Conservation (phyloP, 768 basidiomycete genomes). For the Mycena alexandri region DNA sequence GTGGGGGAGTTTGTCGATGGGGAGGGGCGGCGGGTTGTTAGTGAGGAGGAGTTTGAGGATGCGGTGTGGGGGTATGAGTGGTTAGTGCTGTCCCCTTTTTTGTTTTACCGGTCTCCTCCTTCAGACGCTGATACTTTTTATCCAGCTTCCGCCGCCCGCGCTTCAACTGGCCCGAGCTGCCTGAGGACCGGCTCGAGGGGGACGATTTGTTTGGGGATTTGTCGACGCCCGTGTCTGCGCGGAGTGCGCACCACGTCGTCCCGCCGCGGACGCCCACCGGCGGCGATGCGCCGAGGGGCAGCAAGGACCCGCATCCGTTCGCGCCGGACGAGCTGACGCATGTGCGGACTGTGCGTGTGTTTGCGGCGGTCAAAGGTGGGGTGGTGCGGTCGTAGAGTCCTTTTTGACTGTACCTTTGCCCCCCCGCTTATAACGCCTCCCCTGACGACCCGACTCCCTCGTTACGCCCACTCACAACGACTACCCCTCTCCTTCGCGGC, state of each 20-base stretch:
- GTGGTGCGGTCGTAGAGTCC: background rate
- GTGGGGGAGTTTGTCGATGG: slow-evolving; percentile 53
- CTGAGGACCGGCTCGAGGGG: slow-evolving; percentile 47
- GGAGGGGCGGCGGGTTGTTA: slow-evolving; percentile 52
- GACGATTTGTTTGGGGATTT: slow-evolving; percentile 35
- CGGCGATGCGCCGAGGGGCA: background rate
- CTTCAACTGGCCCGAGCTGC: slow-evolving; percentile 74
- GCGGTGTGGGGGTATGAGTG: slow-evolving; percentile 65
- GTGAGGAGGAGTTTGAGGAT: slow-evolving; percentile 50
- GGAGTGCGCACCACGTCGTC: slow-evolving; percentile 11
- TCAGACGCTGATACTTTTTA: slow-evolving; percentile 17
- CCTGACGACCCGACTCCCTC: background rate
- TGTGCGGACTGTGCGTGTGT: slow-evolving; percentile 66
- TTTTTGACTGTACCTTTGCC: background rate
- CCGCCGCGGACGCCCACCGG: slow-evolving; percentile 21
- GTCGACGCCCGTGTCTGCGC: slow-evolving; percentile 35
- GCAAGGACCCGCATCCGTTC: slow-evolving; percentile 42
- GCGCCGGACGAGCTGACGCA: slow-evolving; percentile 58
- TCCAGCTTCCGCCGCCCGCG: slow-evolving; percentile 75
- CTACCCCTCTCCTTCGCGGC: too few relatives aligned
- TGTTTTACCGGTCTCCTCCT: background rate
- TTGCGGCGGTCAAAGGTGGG: slow-evolving; percentile 59
- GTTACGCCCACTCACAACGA: too few relatives aligned
- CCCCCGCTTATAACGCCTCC: background rate
- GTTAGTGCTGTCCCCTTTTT: slow-evolving; percentile 50